phyloP scores from a whole-genome alignment of 208 protist genomes.

The Angomonas deanei region DNA sequence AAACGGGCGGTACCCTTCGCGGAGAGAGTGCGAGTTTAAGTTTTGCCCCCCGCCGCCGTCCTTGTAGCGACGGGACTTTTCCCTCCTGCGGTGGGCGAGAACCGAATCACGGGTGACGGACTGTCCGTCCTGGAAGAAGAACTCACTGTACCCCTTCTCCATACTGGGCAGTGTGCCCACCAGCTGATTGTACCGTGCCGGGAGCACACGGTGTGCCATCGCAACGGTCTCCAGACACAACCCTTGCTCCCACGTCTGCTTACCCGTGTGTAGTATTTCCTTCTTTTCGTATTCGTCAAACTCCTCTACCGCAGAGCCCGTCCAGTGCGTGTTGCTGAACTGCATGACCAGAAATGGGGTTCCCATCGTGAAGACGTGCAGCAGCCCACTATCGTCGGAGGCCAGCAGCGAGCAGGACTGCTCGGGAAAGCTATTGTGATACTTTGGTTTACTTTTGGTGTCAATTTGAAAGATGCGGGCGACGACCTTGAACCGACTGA shows the following conservation, averaged over 20 bases:
- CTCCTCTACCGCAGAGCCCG: slow-evolving; percentile 51
- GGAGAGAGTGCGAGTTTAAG: not conserved
- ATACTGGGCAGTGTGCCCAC: slow-evolving; percentile 30
- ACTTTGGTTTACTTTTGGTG: slow-evolving; percentile 36
- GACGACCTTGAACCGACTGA: slow-evolving; percentile 48
- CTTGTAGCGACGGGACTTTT: not conserved
- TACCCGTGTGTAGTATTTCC: slow-evolving; percentile 70
- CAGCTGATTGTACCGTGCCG: slow-evolving; percentile 58
- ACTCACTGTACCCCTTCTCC: slow-evolving; percentile 45
- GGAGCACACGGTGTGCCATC: slow-evolving; percentile 68
- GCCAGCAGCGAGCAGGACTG: slow-evolving; percentile 73
- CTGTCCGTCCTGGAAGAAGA: slow-evolving; percentile 70
- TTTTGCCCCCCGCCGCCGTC: not conserved
- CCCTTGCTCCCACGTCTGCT: slow-evolving; percentile 78
- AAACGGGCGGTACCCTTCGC: slow-evolving; percentile 4
- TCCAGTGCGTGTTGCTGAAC: slow-evolving; percentile 71
- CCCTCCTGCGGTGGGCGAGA: not conserved
- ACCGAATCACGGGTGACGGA: slow-evolving; percentile 1
- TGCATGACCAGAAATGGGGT: slow-evolving; percentile 62
- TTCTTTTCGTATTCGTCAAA: slow-evolving; percentile 53
- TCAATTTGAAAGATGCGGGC: slow-evolving; percentile 79
- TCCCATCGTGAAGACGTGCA: slow-evolving; percentile 86
- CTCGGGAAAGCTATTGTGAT: slow-evolving; percentile 60
- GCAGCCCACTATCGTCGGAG: slow-evolving; percentile 31
- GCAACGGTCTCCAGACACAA: slow-evolving; percentile 73